phyloP scores from a whole-genome alignment of 2,329 filamentous ascomycete genomes.

The Clonostachys solani region DNA sequence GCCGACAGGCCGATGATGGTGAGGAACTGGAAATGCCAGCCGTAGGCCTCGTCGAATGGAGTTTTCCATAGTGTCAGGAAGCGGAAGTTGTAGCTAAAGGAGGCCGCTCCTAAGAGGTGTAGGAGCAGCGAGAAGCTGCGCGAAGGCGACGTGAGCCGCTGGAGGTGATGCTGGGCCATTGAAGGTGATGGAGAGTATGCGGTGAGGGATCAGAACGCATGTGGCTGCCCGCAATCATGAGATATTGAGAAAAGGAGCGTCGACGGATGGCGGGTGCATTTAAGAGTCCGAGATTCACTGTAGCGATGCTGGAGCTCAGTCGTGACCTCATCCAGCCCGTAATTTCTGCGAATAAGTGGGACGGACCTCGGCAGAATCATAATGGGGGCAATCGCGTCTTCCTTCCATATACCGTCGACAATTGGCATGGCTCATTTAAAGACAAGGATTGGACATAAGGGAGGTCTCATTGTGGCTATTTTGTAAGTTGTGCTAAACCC shows the following conservation, averaged over 20 bases:
- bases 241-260: not conserved
- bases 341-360: too few species aligned
- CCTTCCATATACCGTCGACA: too few species aligned
- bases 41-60: conserved; percentile 54
- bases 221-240: too few species aligned
- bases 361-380: too few species aligned
- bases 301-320: too few species aligned
- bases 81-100: conserved; percentile 48
- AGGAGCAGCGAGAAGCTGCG: conserved; percentile 57
- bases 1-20: conserved; percentile 68
- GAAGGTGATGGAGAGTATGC: conserved; percentile 4
- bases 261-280: not conserved
- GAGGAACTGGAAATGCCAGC: conserved; percentile 67
- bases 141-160: conserved; percentile 62
- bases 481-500: too few species aligned
- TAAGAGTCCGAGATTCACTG: not conserved
- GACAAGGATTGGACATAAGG: too few species aligned
- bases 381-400: too few species aligned
- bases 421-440: too few species aligned
- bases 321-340: too few species aligned
- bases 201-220: too few species aligned
- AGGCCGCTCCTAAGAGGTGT: conserved; percentile 50
- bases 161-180: conserved; percentile 55
- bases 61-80: conserved; percentile 46
- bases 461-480: too few species aligned